Base-by-base conservation (phyloP, 768 basidiomycete genomes). In the Lactifluus piperatus region DNA sequence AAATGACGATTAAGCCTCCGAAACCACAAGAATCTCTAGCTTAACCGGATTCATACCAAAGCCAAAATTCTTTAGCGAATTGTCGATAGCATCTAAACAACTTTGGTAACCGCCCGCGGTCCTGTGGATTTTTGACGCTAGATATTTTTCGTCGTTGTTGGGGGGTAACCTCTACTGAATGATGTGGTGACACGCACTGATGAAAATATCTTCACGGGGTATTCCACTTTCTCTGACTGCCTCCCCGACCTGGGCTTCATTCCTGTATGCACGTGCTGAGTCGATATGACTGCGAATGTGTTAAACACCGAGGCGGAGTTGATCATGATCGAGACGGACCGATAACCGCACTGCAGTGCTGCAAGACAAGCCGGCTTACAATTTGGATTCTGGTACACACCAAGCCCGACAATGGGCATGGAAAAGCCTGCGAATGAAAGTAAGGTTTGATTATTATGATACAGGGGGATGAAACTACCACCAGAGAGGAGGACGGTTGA, bases 351-450 rank as follows among this genome's bases (percentile, higher is more conserved):
- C 60, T 76, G 74, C 65, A 90, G 72, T 2, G 88, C 87, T 51
- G 82, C 80, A 11, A 83, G 64, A 43, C 81, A 81, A 20, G 84
- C 81, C 0, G 77, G 65, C 30, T 71, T 75, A 51, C 83, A 73
- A 49, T 79, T 74, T 64, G 80, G 77, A 71, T 88, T 88, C 66
- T 81, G 77, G 66, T 82, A 89, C 20, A 88, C 85, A 3, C 76
- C 87, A 56, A 88, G 82, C 13, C 88, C 87, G 3, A 90, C 73
- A 6, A 77, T 68, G 24, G 88, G 87, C 73, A 89, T 82, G 24
- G 70, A 57, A 68, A 80, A 69, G 16, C 85, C 86, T 77, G 58
- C 26, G n/a, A 11, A 26, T 30, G 14, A 13, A 10, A 13, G 36
- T 14, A 11, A 14, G 10, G 1, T 39, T 16, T 29, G 11, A 65